A percentile compares a stretch with the other conserved stretches of the same genome.
phyloP scores from a whole-genome alignment of 345 rosid genomes.

The Ailanthus altissimus region DNA sequence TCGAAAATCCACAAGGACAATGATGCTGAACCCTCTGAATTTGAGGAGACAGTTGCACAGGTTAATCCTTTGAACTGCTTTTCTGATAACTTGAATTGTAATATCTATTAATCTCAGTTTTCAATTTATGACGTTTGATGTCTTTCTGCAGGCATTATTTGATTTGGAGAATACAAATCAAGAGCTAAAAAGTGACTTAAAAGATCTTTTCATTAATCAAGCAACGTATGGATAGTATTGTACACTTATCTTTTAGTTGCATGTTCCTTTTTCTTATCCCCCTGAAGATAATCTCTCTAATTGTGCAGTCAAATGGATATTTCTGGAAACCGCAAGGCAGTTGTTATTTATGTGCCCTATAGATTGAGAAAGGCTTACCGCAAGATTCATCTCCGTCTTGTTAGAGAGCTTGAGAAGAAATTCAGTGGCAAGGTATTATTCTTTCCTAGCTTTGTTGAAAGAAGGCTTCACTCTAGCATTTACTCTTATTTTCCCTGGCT shows the following conservation, averaged over 20 bases:
- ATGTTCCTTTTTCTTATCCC: neutral
- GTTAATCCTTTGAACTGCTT: slow-evolving; percentile 14
- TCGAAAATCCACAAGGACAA: slow-evolving; percentile 86
- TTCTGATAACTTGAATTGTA: neutral
- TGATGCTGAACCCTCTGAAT: slow-evolving; percentile 80
- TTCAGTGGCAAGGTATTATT: slow-evolving; percentile 82
- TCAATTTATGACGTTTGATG: slow-evolving; percentile 14
- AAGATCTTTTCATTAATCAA: slow-evolving; percentile 76
- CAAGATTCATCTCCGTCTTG: slow-evolving; percentile 81
- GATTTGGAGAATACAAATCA: slow-evolving; percentile 83
- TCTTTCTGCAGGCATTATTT: slow-evolving; percentile 59
- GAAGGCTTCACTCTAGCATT: too few relatives aligned
- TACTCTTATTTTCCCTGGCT: neutral
- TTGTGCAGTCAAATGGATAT: slow-evolving; percentile 71
- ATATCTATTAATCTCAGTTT: neutral
- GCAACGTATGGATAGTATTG: slow-evolving; percentile 51
- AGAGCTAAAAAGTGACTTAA: slow-evolving; percentile 79
- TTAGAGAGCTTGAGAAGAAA: slow-evolving; percentile 89
- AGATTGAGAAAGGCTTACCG: slow-evolving; percentile 86
- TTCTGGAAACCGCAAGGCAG: slow-evolving; percentile 74
- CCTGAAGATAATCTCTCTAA: neutral
- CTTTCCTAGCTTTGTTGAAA: neutral
- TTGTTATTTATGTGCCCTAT: slow-evolving; percentile 76
- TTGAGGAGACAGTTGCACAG: slow-evolving; percentile 89
- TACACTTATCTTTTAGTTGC: neutral